Evolutionary conservation across 192 early-diverging fungal genomes (phyloP).

Genomic region (Mortierella claussenii): DNA sequence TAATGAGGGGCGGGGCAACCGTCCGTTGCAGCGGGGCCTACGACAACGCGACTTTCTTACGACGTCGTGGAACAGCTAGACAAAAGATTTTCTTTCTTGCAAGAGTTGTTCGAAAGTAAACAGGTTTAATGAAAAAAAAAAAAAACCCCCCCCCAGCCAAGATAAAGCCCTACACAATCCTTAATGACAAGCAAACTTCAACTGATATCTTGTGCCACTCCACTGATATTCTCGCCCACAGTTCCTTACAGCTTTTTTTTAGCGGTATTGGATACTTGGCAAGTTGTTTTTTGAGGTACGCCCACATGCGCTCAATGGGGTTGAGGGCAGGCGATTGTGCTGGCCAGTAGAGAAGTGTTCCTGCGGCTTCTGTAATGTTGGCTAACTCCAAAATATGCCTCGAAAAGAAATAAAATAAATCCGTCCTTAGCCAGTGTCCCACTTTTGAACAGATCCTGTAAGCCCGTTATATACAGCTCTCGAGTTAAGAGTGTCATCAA

Average conservation of each 20-base stretch:
- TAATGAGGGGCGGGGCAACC: too few species aligned
- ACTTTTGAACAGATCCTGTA: slow-evolving; percentile 19
- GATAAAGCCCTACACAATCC: too few species aligned
- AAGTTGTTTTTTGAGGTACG: not conserved
- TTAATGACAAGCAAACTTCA: not conserved
- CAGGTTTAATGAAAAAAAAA: too few species aligned
- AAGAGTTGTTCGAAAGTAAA: too few species aligned
- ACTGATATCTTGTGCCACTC: not conserved
- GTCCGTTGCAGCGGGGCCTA: too few species aligned
- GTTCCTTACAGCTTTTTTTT: not conserved
- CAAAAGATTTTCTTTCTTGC: too few species aligned
- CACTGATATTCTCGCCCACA: not conserved
- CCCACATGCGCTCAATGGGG: slow-evolving; percentile 6
- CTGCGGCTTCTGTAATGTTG: not conserved
- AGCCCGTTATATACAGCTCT: slow-evolving; percentile 13
- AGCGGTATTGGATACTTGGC: slow-evolving; percentile 3
- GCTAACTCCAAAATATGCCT: slow-evolving; percentile 33
- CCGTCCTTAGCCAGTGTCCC: slow-evolving; percentile 7
- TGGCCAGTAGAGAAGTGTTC: not conserved
- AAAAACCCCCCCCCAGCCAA: too few species aligned
- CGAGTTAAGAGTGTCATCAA: slow-evolving; percentile 19
- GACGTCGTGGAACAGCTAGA: too few species aligned
- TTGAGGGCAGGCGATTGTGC: slow-evolving; percentile 9
- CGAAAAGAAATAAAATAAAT: slow-evolving; percentile 41
- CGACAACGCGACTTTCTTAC: too few species aligned